Evolutionary conservation across 2,329 filamentous ascomycete genomes (phyloP).

Genomic region (Exophiala spinifera): DNA sequence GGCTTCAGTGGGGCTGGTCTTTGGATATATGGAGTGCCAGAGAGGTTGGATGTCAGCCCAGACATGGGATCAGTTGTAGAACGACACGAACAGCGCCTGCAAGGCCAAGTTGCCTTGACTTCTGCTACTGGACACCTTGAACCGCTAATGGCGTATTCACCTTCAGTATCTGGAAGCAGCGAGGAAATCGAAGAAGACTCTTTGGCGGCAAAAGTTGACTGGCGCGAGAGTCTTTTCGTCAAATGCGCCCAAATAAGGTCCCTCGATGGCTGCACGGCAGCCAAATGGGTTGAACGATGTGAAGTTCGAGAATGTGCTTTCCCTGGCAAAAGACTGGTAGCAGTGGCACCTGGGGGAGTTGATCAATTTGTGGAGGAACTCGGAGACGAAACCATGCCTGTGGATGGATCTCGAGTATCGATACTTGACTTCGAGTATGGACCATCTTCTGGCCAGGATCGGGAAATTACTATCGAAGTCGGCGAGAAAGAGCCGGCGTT

Average conservation of each 20-base stretch:
- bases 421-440: slow-evolving; percentile 72
- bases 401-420: slow-evolving; percentile 72
- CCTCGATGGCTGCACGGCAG: slow-evolving; percentile 62
- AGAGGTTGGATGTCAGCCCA: slow-evolving; percentile 61
- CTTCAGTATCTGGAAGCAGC: slow-evolving; percentile 28
- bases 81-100: slow-evolving; percentile 25
- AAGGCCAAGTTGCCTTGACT: slow-evolving; percentile 19
- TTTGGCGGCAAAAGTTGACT: slow-evolving; percentile 50
- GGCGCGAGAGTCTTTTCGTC: slow-evolving; percentile 66
- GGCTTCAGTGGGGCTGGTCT: slow-evolving; percentile 70
- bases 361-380: slow-evolving; percentile 53
- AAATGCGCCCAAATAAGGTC: slow-evolving; percentile 64
- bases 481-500: slow-evolving; percentile 67
- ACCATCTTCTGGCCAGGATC: slow-evolving; percentile 52
- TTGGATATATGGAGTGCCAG: slow-evolving; percentile 76
- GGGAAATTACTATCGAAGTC: slow-evolving; percentile 68
- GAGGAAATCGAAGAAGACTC: slow-evolving; percentile 32
- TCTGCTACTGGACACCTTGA: slow-evolving; percentile 28
- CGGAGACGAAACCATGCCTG: slow-evolving; percentile 70
- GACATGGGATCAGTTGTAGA: slow-evolving; percentile 31
- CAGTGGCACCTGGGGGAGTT: slow-evolving; percentile 68
- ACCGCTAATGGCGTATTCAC: slow-evolving; percentile 31
- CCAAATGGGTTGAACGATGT: slow-evolving; percentile 66
- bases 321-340: slow-evolving; percentile 53
- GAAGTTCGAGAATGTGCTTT: slow-evolving; percentile 45